Percentiles rank a stretch among this genome's conserved stretches.
phyloP scores from a whole-genome alignment of 1,284 basidiomycete genomes.

The Tilletia horrida region DNA sequence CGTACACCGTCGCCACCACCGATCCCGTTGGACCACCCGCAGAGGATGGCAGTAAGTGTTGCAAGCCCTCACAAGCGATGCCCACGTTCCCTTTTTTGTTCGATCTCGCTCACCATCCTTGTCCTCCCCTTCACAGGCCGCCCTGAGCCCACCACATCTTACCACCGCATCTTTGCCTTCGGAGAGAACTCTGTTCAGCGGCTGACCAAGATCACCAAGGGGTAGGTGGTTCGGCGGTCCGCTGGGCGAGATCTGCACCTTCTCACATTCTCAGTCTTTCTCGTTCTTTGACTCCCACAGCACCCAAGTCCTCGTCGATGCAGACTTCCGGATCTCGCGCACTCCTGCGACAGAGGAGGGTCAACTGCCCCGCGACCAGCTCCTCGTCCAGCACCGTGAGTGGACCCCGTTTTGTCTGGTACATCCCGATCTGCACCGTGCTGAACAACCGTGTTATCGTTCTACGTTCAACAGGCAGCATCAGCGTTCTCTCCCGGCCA shows the following conservation, averaged over 20 bases:
- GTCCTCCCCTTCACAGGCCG: neutral
- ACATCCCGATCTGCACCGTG: too few relatives aligned
- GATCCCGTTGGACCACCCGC: slow-evolving; percentile 46
- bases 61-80: too few relatives aligned
- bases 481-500: slow-evolving; percentile 41
- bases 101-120: neutral
- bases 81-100: neutral
- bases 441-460: too few relatives aligned
- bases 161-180: slow-evolving; percentile 48
- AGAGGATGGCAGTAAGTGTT: slow-evolving; percentile 32
- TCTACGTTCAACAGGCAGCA: slow-evolving; percentile 33
- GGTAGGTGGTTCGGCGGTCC: slow-evolving; percentile 23
- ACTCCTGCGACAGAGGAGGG: slow-evolving; percentile 34
- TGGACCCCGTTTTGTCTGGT: too few relatives aligned
- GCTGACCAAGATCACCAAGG: slow-evolving; percentile 45
- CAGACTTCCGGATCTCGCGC: slow-evolving; percentile 46
- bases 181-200: slow-evolving; percentile 40
- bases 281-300: slow-evolving; percentile 22
- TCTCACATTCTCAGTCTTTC: neutral
- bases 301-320: slow-evolving; percentile 46
- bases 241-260: neutral
- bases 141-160: slow-evolving; percentile 33
- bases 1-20: slow-evolving; percentile 50
- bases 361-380: slow-evolving; percentile 25
- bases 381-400: slow-evolving; percentile 45